Evolutionary conservation across 169 alveolate genomes (phyloP).

Genomic region (Hammondia hammondi): DNA sequence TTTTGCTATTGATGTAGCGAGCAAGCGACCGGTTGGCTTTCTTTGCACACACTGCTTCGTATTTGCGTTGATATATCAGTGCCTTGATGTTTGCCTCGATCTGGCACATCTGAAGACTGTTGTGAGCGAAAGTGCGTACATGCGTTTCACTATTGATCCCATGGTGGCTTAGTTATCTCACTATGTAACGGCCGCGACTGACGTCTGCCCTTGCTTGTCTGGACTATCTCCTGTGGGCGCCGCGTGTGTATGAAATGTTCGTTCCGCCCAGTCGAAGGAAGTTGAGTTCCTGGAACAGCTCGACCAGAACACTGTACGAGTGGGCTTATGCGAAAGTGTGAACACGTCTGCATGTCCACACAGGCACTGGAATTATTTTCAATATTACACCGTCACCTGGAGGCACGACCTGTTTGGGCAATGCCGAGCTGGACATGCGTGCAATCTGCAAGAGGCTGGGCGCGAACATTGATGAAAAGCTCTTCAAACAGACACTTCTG

Average conservation of each 20-base stretch:
- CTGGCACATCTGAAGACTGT: background rate
- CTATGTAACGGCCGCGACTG: too few relatives aligned
- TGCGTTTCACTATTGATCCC: too few relatives aligned
- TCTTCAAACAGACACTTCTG: slow-evolving; percentile 72
- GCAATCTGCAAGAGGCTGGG: slow-evolving; percentile 81
- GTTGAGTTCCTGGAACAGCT: too few relatives aligned
- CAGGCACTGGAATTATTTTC: slow-evolving; percentile 83
- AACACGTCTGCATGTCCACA: background rate
- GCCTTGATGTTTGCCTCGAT: background rate
- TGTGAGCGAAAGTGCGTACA: too few relatives aligned
- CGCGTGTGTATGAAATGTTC: background rate
- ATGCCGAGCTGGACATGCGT: slow-evolving; percentile 85
- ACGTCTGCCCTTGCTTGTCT: too few relatives aligned
- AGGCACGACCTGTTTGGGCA: slow-evolving; percentile 88
- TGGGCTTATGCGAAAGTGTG: too few relatives aligned
- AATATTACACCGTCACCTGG: slow-evolving; percentile 90
- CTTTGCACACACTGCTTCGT: too few relatives aligned
- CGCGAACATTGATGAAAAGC: slow-evolving; percentile 78
- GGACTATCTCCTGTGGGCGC: background rate
- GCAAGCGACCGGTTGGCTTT: too few relatives aligned
- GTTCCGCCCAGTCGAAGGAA: background rate
- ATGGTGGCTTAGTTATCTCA: too few relatives aligned
- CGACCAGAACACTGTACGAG: too few relatives aligned
- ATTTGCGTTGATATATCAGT: background rate
- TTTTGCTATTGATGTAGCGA: too few relatives aligned